Percentiles rank a stretch among this genome's conserved stretches.
Evolutionary conservation across 192 early-diverging fungal species (phyloP).

Genomic region (Coemansia sp.): DNA sequence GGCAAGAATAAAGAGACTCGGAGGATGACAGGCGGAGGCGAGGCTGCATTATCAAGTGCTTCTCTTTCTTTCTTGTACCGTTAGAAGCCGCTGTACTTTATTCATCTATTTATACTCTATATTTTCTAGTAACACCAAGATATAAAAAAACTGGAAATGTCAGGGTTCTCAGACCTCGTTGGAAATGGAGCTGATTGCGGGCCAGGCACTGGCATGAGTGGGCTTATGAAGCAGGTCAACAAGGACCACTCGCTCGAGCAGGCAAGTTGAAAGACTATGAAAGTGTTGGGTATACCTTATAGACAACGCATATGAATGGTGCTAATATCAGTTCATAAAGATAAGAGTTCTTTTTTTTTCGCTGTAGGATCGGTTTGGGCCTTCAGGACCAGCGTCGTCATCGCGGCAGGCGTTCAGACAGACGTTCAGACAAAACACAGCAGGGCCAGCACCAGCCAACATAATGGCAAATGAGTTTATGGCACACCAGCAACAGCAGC

Average conservation of each 20-base stretch:
- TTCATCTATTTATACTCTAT: neutral
- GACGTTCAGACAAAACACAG: constrained; percentile 33
- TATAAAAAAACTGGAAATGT: constrained; percentile 30
- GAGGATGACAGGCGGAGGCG: too few relatives aligned
- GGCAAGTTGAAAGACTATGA: constrained; percentile 44
- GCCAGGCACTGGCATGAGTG: constrained; percentile 70
- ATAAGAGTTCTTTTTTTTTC: neutral
- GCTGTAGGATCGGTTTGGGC: constrained; percentile 38
- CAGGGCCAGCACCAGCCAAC: constrained; percentile 17
- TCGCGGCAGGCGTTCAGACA: constrained; percentile 46
- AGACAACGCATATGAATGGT: too few relatives aligned
- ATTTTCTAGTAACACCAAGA: neutral
- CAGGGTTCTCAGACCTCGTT: constrained; percentile 60
- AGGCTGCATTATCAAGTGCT: neutral
- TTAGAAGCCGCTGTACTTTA: neutral
- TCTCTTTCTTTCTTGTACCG: neutral
- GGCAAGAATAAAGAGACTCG: too few relatives aligned
- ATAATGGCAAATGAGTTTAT: constrained; percentile 22
- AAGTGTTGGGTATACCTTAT: too few relatives aligned
- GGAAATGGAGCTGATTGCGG: constrained; percentile 69
- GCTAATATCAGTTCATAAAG: too few relatives aligned
- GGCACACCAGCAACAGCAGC: constrained; percentile 17
- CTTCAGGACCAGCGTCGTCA: constrained; percentile 31
- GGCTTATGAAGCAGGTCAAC: constrained; percentile 78
- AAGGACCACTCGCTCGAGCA: constrained; percentile 77